A percentile compares a stretch with the other conserved stretches of the same genome.
Evolutionary conservation across 2,329 filamentous ascomycete species (phyloP).

Genomic region (Monilinia aucupariae): DNA sequence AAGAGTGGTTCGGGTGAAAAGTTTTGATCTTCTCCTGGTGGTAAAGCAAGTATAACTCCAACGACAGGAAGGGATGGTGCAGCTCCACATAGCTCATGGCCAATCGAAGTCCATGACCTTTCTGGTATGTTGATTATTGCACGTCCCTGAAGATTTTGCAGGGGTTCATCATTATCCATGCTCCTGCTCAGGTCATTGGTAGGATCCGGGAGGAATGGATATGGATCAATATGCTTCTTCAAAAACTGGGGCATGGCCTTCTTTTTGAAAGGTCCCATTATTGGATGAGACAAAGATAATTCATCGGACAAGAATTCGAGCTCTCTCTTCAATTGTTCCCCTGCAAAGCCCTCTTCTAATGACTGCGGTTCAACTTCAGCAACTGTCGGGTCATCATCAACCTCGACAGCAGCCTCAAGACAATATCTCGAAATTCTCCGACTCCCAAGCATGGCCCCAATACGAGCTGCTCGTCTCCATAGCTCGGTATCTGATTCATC

Average conservation of each 20-base stretch:
- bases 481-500: slow-evolving; percentile 63
- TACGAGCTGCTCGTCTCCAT: slow-evolving; percentile 55
- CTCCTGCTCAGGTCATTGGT: slow-evolving; percentile 31
- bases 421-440: slow-evolving; percentile 55
- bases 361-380: slow-evolving; percentile 58
- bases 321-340: slow-evolving; percentile 54
- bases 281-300: slow-evolving; percentile 54
- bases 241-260: slow-evolving; percentile 48
- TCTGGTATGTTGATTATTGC: slow-evolving; percentile 23
- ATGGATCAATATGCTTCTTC: slow-evolving; percentile 52
- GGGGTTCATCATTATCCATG: slow-evolving; percentile 1
- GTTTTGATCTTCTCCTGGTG: slow-evolving; percentile 19
- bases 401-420: slow-evolving; percentile 59
- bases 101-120: slow-evolving; percentile 31
- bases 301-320: slow-evolving; percentile 50
- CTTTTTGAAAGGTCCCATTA: slow-evolving; percentile 52
- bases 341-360: slow-evolving; percentile 57
- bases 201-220: slow-evolving; percentile 56
- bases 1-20: neutral
- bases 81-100: slow-evolving; percentile 26
- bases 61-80: slow-evolving; percentile 22
- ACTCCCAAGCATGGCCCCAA: slow-evolving; percentile 54
- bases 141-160: slow-evolving; percentile 18
- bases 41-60: slow-evolving; percentile 26
- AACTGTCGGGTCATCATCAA: slow-evolving; percentile 60